Evolutionary conservation across 2,329 filamentous ascomycete species (phyloP).

Genomic region (Aureobasidium subglaciale): DNA sequence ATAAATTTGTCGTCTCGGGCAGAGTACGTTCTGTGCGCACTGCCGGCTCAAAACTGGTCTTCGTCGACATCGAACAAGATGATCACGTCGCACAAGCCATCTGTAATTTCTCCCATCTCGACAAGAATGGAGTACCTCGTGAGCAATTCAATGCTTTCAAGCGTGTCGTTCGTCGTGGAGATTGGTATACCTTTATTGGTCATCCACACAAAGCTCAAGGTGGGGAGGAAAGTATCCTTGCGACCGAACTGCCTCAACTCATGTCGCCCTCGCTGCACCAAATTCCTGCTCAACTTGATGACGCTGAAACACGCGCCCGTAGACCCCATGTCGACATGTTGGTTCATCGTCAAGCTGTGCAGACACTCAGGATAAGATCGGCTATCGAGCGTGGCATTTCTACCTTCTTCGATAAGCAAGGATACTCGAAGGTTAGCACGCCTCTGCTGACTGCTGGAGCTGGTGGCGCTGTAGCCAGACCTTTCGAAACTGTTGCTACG

Average conservation of each 20-base stretch:
- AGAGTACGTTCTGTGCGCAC: conserved; percentile 66
- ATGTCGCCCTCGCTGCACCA: conserved; percentile 73
- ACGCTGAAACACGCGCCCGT: conserved; percentile 65
- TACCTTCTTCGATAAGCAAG: conserved; percentile 60
- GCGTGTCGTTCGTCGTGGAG: conserved; percentile 67
- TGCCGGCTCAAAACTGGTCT: conserved; percentile 71
- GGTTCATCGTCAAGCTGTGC: conserved; percentile 59
- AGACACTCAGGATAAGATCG: conserved; percentile 67
- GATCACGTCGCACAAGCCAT: conserved; percentile 68
- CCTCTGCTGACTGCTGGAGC: conserved; percentile 77
- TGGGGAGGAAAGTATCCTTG: conserved; percentile 69
- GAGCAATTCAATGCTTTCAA: conserved; percentile 53
- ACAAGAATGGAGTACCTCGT: conserved; percentile 29
- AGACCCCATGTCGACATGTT: conserved; percentile 83
- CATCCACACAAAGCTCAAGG: conserved; percentile 40
- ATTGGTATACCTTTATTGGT: conserved; percentile 51
- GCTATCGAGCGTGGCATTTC: conserved; percentile 68
- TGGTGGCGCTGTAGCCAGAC: conserved; percentile 79
- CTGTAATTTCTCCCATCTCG: conserved; percentile 55
- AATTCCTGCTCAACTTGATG: conserved; percentile 62
- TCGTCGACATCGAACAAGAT: conserved; percentile 72
- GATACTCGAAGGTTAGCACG: conserved; percentile 83
- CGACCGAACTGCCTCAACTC: conserved; percentile 60
- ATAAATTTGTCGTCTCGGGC: conserved; percentile 40
- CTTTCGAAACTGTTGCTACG: conserved; percentile 73